These are phyloP conservation scores for Colletotrichum lindemuthianum DNA, from an alignment of 2,329 filamentous ascomycete species.

Conservation along the genomic window DNA sequence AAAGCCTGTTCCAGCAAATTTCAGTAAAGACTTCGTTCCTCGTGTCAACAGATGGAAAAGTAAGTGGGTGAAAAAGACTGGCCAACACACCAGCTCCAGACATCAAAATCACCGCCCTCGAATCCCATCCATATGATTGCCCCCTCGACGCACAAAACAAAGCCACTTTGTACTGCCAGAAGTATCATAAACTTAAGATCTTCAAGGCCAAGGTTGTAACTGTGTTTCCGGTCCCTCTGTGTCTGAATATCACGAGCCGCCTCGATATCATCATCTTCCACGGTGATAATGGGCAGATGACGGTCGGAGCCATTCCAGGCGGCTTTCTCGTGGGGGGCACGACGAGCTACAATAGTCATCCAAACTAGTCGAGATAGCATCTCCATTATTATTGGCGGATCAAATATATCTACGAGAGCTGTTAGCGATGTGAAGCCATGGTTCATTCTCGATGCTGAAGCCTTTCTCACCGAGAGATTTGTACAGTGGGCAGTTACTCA, in stretches of 20 bases:
- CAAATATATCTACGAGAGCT: too few relatives aligned
- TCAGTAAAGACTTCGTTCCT: background rate
- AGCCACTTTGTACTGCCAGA: slow-evolving; percentile 41
- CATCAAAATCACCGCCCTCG: slow-evolving; percentile 37
- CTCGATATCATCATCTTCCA: slow-evolving; percentile 19
- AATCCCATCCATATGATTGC: slow-evolving; percentile 42
- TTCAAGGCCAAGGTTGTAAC: too few relatives aligned
- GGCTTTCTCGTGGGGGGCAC: slow-evolving; percentile 6
- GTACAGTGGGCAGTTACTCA: too few relatives aligned
- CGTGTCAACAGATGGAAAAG: background rate
- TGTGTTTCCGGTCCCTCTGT: background rate
- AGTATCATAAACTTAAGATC: slow-evolving; percentile 41
- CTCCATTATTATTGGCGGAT: too few relatives aligned
- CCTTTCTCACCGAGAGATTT: too few relatives aligned
- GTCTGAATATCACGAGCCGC: slow-evolving; percentile 31
- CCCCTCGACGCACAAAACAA: slow-evolving; percentile 40
- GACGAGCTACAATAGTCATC: too few relatives aligned
- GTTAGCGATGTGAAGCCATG: too few relatives aligned
- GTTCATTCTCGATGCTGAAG: too few relatives aligned
- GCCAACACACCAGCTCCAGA: slow-evolving; percentile 40
- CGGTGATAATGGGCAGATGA: slow-evolving; percentile 8
- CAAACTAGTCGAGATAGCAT: too few relatives aligned
- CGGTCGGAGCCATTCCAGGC: slow-evolving; percentile 14
- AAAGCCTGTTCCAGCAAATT: slow-evolving; percentile 10
- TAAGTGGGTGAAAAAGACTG: background rate